These are phyloP conservation scores for Hemileia vastatrix DNA, from an alignment of 1,284 basidiomycete genomes.

Conservation along the genomic window DNA sequence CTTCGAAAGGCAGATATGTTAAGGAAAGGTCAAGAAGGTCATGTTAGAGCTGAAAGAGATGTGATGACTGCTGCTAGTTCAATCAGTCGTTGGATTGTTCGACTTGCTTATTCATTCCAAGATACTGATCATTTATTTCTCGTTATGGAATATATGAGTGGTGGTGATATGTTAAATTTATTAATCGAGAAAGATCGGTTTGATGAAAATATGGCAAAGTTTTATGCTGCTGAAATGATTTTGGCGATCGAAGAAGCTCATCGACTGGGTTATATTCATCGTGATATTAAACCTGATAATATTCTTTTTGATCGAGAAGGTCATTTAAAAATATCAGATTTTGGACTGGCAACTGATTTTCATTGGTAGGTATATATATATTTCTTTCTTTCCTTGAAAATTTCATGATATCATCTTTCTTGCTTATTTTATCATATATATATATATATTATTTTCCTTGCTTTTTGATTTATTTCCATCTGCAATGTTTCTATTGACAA, in stretches of 20 bases:
- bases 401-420: neutral
- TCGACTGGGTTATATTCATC: slow-evolving; percentile 87
- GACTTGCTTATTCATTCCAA: slow-evolving; percentile 76
- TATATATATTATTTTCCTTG: neutral
- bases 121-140: slow-evolving; percentile 85
- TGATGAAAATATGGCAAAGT: slow-evolving; percentile 81
- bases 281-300: slow-evolving; percentile 94
- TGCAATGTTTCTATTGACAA: too few species aligned
- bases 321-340: slow-evolving; percentile 89
- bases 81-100: slow-evolving; percentile 78
- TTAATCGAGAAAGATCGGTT: slow-evolving; percentile 89
- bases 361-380: slow-evolving; percentile 8
- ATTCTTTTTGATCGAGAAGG: slow-evolving; percentile 87
- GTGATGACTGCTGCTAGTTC: slow-evolving; percentile 60
- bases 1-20: slow-evolving; percentile 93
- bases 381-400: neutral
- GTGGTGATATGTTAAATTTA: slow-evolving; percentile 87
- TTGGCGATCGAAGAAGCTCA: slow-evolving; percentile 91
- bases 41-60: slow-evolving; percentile 81
- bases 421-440: neutral
- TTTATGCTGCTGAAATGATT: slow-evolving; percentile 97
- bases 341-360: slow-evolving; percentile 70
- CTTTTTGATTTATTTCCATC: neutral
- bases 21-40: slow-evolving; percentile 93
- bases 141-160: slow-evolving; percentile 63